These are phyloP conservation scores for Lactarius evosmus DNA, from an alignment of 768 basidiomycete genomes.

Conservation along the genomic window DNA sequence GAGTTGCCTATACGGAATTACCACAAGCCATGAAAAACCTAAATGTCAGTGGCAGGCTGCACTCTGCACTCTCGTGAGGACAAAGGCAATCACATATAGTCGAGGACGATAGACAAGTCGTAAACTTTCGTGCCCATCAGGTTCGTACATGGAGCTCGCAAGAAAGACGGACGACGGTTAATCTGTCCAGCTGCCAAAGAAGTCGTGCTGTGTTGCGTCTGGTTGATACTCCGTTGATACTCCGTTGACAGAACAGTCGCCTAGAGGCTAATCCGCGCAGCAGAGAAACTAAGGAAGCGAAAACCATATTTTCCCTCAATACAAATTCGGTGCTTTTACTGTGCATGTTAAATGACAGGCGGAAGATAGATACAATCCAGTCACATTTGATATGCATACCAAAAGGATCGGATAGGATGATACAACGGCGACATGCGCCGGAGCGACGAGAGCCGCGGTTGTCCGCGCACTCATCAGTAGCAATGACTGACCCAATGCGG, in stretches of 20 bases:
- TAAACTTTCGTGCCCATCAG: background rate
- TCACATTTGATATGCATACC: slow-evolving; percentile 19
- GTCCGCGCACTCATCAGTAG: slow-evolving; percentile 15
- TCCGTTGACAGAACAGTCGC: background rate
- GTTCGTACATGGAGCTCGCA: background rate
- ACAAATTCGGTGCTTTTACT: slow-evolving; percentile 11
- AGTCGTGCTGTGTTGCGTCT: background rate
- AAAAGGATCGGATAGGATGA: slow-evolving; percentile 20
- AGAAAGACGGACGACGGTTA: background rate
- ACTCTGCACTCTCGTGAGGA: too few relatives aligned
- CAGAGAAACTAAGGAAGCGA: background rate
- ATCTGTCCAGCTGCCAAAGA: background rate
- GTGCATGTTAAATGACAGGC: slow-evolving; percentile 7
- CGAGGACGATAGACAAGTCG: too few relatives aligned
- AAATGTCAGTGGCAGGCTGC: background rate
- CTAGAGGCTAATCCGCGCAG: background rate
- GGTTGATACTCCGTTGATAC: background rate
- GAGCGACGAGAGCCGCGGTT: slow-evolving; percentile 4
- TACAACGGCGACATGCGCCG: slow-evolving; percentile 22
- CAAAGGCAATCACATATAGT: too few relatives aligned
- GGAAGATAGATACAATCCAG: slow-evolving; percentile 23
- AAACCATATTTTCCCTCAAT: background rate
- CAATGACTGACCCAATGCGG: slow-evolving; percentile 8
- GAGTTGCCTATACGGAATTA: too few relatives aligned
- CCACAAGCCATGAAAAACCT: too few relatives aligned